These are phyloP conservation scores for Candida ortonii DNA, from an alignment of 805 yeast species.

Conservation along the genomic window DNA sequence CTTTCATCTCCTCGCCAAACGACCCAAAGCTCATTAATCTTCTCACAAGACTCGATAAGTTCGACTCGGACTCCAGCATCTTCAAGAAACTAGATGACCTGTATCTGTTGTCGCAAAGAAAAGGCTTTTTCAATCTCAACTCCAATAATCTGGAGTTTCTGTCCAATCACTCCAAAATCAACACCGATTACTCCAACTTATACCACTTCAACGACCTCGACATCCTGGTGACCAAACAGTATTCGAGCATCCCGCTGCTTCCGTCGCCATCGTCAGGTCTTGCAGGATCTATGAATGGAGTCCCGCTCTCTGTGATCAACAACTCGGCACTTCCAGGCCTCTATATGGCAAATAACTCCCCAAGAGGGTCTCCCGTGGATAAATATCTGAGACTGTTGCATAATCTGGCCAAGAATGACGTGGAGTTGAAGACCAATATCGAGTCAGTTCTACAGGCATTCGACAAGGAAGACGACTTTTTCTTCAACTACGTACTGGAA, in stretches of 20 bases:
- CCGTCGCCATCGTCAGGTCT: conserved; percentile 16
- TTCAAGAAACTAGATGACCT: conserved; percentile 31
- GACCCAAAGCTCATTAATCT: conserved; percentile 29
- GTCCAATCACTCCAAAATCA: conserved; percentile 27
- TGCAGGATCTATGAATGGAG: too few relatives aligned
- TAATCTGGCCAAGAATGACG: conserved; percentile 32
- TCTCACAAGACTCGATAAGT: conserved; percentile 29
- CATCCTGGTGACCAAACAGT: conserved; percentile 25
- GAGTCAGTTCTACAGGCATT: conserved; percentile 29
- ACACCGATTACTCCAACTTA: conserved; percentile 24
- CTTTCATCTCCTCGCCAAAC: conserved; percentile 26
- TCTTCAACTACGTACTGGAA: conserved; percentile 33
- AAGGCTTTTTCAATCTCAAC: conserved; percentile 31
- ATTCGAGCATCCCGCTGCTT: conserved; percentile 21
- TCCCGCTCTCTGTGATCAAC: conserved; percentile 5
- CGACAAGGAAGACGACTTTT: conserved; percentile 33
- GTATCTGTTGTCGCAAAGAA: conserved; percentile 31
- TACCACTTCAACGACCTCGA: conserved; percentile 29
- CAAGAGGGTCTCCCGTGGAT: conserved; percentile 25
- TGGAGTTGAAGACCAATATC: conserved; percentile 28
- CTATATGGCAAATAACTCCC: conserved; percentile 16
- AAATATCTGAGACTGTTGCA: conserved; percentile 26
- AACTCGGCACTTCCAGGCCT: conserved; percentile 18
- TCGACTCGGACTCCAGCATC: conserved; percentile 26
- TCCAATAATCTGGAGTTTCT: conserved; percentile 31